Evolutionary conservation across 75 land plant genomes (phyloP), one percentile per base, ranked within the genome.

Genomic region (Isoetes taiwanensis): DNA sequence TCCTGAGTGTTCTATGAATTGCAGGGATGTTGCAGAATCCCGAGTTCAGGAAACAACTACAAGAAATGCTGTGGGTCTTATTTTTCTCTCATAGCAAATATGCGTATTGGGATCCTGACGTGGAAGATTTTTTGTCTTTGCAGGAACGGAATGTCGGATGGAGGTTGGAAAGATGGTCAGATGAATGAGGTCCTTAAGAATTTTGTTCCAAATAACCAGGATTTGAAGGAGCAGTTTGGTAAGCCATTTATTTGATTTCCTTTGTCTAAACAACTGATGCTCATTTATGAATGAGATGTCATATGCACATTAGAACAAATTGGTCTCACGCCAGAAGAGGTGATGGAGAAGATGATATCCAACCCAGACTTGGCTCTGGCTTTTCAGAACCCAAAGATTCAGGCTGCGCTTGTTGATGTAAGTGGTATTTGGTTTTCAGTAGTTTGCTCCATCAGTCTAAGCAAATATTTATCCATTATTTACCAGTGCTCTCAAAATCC

Each of bases 341-440:
- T 87, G 31, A 77, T 93, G 30, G 78, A 83, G 14, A 93, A 93
- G 61, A 93, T 93, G 31, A 80, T 93, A 85, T 88, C 88, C 29
- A 87, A 84, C 64, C 98, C 95, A 46, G 98, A 93, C 5, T 76
- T 93, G 61, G 98, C 98, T 9, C 67, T 77, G 74, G 89, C 95
- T 35, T 93, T 93, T 62, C 98, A 93, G 72, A 93, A 81, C 53
- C 98, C 98, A 12, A 84, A 63, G 76, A 86, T 93, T 29, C 96
- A 88, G 71, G 90, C 85, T 43, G 98, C 98, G 4, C 86, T 93
- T 46, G 79, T 93, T 81, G 98, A 93, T 64, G 98, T 93, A 87
- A 59, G 93, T 56, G 40, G 6, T 28, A 25, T n/a, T 43, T 0
- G 21, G 20, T 12, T 11, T 12, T 56, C 10, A 31, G 34, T 28